phyloP scores from a whole-genome alignment of 2,329 filamentous ascomycete genomes.

The Cercospora nicotianae region DNA sequence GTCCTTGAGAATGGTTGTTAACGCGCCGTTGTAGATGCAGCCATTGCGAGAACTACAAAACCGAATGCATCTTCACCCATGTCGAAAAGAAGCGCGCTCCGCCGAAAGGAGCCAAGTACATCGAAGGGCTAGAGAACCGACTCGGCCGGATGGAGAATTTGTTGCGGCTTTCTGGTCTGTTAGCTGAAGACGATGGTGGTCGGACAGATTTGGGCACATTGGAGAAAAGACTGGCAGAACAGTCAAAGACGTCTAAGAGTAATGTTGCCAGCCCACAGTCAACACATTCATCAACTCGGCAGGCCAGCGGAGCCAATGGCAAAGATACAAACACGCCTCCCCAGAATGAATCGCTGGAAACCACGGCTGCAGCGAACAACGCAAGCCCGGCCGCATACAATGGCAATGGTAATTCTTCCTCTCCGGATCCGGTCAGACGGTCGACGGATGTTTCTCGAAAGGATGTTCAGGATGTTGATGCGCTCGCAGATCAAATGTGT shows the following conservation, averaged over 20 bases:
- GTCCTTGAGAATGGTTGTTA: background rate
- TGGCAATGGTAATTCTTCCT: constrained; percentile 13
- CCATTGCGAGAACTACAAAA: constrained; percentile 97
- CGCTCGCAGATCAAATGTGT: constrained; percentile 97
- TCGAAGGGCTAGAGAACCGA: constrained; percentile 92
- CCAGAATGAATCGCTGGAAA: constrained; percentile 8
- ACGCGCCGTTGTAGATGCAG: constrained; percentile 46
- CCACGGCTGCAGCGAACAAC: constrained; percentile 7
- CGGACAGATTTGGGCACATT: constrained; percentile 84
- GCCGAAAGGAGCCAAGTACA: constrained; percentile 97
- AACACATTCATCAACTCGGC: constrained; percentile 21
- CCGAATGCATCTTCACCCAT: constrained; percentile 93
- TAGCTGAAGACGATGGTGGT: constrained; percentile 81
- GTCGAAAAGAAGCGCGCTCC: constrained; percentile 98
- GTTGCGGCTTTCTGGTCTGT: constrained; percentile 77
- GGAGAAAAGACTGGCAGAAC: constrained; percentile 69
- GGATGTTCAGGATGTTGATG: constrained; percentile 46
- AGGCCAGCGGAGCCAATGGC: constrained; percentile 4
- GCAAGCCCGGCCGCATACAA: constrained; percentile 8
- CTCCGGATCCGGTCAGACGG: constrained; percentile 13
- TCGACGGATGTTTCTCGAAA: constrained; percentile 10
- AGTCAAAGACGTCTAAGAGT: constrained; percentile 38
- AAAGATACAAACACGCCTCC: constrained; percentile 20
- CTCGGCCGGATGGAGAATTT: constrained; percentile 94
- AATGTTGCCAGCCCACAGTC: constrained; percentile 40